phyloP scores from a whole-genome alignment of 192 early-diverging fungal species.

The Backusella tarrabulga region DNA sequence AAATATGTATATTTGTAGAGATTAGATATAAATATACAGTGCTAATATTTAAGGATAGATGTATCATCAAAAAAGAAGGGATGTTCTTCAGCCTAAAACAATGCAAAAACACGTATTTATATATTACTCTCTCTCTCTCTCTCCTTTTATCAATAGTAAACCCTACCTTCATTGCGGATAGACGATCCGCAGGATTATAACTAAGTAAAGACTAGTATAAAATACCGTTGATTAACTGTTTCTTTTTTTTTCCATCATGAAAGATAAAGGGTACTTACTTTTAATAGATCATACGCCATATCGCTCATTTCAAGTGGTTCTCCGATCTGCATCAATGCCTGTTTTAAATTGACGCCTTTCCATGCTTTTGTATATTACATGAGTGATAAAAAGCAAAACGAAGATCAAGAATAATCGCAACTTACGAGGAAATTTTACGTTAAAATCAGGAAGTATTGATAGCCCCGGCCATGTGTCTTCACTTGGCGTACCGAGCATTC shows the following conservation, averaged over 20 bases:
- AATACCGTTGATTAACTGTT: background rate
- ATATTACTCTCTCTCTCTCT: background rate
- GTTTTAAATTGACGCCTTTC: conserved; percentile 6
- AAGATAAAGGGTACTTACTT: conserved; percentile 2
- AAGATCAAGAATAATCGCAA: background rate
- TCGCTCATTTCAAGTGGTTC: conserved; percentile 1
- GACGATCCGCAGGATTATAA: conserved; percentile 32
- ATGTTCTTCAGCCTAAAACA: conserved; percentile 25
- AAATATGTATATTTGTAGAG: no score
- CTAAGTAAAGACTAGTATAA: conserved; percentile 25
- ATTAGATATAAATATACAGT: background rate
- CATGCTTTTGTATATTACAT: conserved; percentile 8
- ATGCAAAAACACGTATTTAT: background rate
- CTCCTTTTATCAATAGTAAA: background rate
- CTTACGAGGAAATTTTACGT: conserved; percentile 46
- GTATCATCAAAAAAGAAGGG: conserved; percentile 28
- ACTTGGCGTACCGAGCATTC: conserved; percentile 68
- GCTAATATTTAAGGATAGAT: conserved; percentile 9
- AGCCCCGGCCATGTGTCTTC: conserved; percentile 64
- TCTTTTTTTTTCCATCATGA: background rate
- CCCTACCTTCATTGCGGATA: conserved; percentile 33
- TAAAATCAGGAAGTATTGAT: conserved; percentile 47
- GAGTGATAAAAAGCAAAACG: background rate
- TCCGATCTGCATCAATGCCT: background rate
- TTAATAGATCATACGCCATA: conserved; percentile 18